Evolutionary conservation across 2,329 filamentous ascomycete species (phyloP), one percentile per base, ranked within the genome.

Genomic region (Colletotrichum zoysiae): DNA sequence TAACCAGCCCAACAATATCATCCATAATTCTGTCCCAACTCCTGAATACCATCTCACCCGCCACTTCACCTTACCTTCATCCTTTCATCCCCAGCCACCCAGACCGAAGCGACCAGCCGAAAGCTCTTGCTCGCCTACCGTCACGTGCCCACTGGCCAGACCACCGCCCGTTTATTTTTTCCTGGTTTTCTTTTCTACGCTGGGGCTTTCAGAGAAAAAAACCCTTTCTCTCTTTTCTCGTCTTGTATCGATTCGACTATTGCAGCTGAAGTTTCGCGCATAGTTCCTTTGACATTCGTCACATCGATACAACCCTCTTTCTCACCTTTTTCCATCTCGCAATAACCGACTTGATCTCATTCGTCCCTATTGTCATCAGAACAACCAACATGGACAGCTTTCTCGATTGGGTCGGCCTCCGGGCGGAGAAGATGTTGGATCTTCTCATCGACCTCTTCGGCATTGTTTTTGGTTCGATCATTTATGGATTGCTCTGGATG

Each of bases 61-160:
- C 11, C 38, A 58, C 38, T 63, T 70, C 35, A 65, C 60, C n/a
- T 67, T 7, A 48, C 30, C 38, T 46, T 23, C 18, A 20, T 46
- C 18, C 26, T 18, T 60, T 30, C 40, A 35, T n/a, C 42, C 42
- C 16, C 35, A 30, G 12, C 8, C 35, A 12, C 53, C 44, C 46
- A 51, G 46, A 40, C 23, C 20, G 11, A 58, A 35, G 18, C 23
- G 26, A 51, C 40, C 14, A 20, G 26, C 44, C 23, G 30, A 26
- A 42, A 55, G 26, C 26, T 53, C 57, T 53, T 1, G 30, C 33
- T 56, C n/a, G n/a, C 23, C 30, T 50, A 14, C 5, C 16, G 18
- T 62, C 69, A 63, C 69, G 65, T 71, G 65, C 9, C 20, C 11
- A 8, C 14, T 26, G 16, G 26, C 35, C 64, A 26, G 23, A 30